Conservation (phyloP, 2,329 filamentous ascomycete genomes). For the Coccinonectria pachysandricola region DNA sequence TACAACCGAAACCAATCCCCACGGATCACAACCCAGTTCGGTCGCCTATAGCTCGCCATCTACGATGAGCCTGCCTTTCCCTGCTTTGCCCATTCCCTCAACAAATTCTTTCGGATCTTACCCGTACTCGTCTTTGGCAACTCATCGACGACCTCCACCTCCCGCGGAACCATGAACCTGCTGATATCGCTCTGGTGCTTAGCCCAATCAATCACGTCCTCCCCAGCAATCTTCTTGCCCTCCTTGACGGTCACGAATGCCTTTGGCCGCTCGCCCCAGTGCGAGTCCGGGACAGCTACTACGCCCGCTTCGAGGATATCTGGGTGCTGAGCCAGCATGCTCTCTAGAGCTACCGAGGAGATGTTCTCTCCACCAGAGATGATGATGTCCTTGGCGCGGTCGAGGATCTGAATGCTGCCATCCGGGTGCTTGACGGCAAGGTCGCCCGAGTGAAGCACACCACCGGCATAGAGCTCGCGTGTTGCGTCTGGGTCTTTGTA, state of each 20-base stretch:
- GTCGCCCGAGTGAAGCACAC: slow-evolving; percentile 81
- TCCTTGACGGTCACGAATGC: slow-evolving; percentile 77
- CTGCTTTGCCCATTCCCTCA: slow-evolving; percentile 66
- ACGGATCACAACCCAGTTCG: too few species aligned
- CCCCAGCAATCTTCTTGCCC: slow-evolving; percentile 36
- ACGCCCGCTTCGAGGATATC: slow-evolving; percentile 86
- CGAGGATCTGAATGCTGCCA: slow-evolving; percentile 82
- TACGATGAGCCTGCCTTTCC: slow-evolving; percentile 8
- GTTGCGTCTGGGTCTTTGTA: slow-evolving; percentile 85
- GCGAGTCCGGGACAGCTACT: slow-evolving; percentile 73
- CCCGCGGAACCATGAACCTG: slow-evolving; percentile 74
- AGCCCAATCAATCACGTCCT: slow-evolving; percentile 78
- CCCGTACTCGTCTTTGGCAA: slow-evolving; percentile 95
- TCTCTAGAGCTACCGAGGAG: slow-evolving; percentile 82
- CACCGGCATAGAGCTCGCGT: slow-evolving; percentile 75
- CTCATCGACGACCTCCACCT: slow-evolving; percentile 71
- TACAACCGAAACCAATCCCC: too few species aligned
- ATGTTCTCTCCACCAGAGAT: slow-evolving; percentile 98
- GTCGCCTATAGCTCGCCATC: too few species aligned
- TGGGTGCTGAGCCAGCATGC: slow-evolving; percentile 79
- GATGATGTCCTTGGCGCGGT: slow-evolving; percentile 95
- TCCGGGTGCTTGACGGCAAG: slow-evolving; percentile 89
- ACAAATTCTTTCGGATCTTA: slow-evolving; percentile 90
- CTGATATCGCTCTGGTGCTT: slow-evolving; percentile 71
- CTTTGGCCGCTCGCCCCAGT: slow-evolving; percentile 95